Evolutionary conservation across 805 yeast species (phyloP), one percentile per base, ranked within the genome.

Genomic region (Suhomyces vadensis): DNA sequence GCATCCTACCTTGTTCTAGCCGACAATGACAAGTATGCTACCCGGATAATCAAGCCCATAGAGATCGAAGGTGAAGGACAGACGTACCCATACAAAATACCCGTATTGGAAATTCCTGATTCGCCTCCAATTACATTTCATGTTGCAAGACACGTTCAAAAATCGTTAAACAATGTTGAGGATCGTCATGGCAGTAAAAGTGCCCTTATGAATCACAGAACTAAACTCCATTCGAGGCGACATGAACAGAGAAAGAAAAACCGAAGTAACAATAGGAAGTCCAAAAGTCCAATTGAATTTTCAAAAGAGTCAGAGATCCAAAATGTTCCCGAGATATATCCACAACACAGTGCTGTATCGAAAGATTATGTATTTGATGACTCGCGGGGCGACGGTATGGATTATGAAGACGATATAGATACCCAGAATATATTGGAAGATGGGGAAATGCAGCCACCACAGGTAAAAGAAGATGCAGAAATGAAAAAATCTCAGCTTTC

Each of bases 41-140:
- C 44, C 11, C 47, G 58, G 10, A 53, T 60, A 4, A 49, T 64
- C 16, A 53, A 50, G 23, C 60, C 61, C 16, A 33, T 48, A 13
- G 33, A 41, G 4, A n/a, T 27, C 9, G 33, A 35, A 6, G 26
- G 35, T 22, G 24, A 31, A 31, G 21, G 22, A 23, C 11, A 31
- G n/a, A n/a, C n/a, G n/a, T n/a, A n/a, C n/a, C n/a, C 10, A 27
- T 51, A 16, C 6, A 43, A 11, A 17, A 25, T 27, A 17, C 42
- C 42, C 20, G 19, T 20, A 14, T 21, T 39, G 2, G 37, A 22
- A 3, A 17, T 46, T 8, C 57, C 56, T 33, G 53, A 47, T 7
- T 65, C 70, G 4, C 72, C 72, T 1, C 72, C 72, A 1, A 64
- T 67, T 2, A 46, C 60, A 4, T 58, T 63, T 43, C 54, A 58